Base-by-base conservation (phyloP, 192 early-diverging fungal species). In the Jimgerdemannia flammicorona region DNA sequence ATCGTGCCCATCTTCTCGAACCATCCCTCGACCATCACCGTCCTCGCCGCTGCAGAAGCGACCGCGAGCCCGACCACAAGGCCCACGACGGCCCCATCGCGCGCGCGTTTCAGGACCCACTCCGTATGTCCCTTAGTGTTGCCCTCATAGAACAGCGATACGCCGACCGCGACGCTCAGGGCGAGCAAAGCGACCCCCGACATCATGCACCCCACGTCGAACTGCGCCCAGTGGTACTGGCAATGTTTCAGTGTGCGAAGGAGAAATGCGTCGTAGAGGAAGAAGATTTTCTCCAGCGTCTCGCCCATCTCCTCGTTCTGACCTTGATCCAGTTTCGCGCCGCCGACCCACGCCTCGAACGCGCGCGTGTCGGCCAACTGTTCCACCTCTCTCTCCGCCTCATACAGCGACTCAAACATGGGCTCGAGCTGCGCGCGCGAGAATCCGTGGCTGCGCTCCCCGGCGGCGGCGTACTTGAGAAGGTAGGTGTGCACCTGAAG, bases 181-280 rank as follows among this genome's bases (percentile, higher is more conserved):
- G 81, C 64, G 41, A 95, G 77, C 3, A 94, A 79, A 10, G 83
- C 63, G 2, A 92, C 84, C 9, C 97, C 97, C 7, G 90, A 72
- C 1, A 87, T 72, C 78, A 99, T 98, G 43, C 93, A 82, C 2
- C 85, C 84, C 4, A 89, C 80, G 69, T 99, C 95, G 77, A 99
- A 99, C 42, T 95, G 93, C 17, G 96, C 94, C 97, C 97, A 99
- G 54, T 94, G 88, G 43, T 87, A 81, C n/a, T 94, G 90, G 72
- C 93, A 89, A 18, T 90, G 87, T 14, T 86, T 85, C 14, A 99
- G 84, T 0, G 93, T 86, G 4, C 78, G 77, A 1, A 91, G 79
- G 64, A 92, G 81, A 71, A 93, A 83, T 20, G 72, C 73, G 64
- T 83, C 78, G 41, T 83, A 83, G 3, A 66, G 19, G 44, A 79